A percentile compares a stretch with the other conserved stretches of the same genome.
These are phyloP conservation scores for Claviceps capensis DNA, from an alignment of 2,329 filamentous ascomycete genomes.

Conservation along the genomic window DNA sequence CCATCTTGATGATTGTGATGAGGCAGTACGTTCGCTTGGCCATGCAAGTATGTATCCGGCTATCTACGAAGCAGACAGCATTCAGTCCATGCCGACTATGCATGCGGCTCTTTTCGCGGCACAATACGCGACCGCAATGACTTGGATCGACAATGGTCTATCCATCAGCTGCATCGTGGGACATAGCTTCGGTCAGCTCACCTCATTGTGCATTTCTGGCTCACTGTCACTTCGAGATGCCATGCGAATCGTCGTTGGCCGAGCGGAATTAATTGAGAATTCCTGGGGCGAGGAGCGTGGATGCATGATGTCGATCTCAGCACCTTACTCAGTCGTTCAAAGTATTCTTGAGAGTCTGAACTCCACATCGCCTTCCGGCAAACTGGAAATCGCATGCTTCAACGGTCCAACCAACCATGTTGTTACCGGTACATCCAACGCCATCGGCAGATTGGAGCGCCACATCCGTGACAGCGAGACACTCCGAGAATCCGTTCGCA, in stretches of 20 bases:
- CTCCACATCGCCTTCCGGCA: neutral
- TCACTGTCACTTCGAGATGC: constrained; percentile 17
- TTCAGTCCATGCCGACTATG: constrained; percentile 16
- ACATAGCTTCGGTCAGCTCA: constrained; percentile 29
- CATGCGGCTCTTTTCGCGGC: constrained; percentile 27
- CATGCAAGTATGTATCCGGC: constrained; percentile 15
- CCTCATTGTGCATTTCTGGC: constrained; percentile 23
- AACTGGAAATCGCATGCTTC: constrained; percentile 7
- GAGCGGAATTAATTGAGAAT: constrained; percentile 18
- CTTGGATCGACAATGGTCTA: constrained; percentile 23
- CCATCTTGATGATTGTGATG: constrained; percentile 7
- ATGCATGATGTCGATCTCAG: constrained; percentile 22
- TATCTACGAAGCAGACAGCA: constrained; percentile 16
- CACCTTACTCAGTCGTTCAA: neutral
- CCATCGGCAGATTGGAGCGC: constrained; percentile 17
- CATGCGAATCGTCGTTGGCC: constrained; percentile 14
- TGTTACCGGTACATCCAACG: constrained; percentile 1
- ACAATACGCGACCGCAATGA: constrained; percentile 22
- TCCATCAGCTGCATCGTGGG: constrained; percentile 15
- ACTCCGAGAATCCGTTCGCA: constrained; percentile 9
- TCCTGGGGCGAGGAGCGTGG: constrained; percentile 23
- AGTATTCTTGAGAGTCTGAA: neutral
- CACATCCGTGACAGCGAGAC: neutral
- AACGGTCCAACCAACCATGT: neutral
- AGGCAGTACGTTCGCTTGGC: constrained; percentile 7